phyloP scores from a whole-genome alignment of 169 alveolate species.

The Cryptosporidium parvum region DNA sequence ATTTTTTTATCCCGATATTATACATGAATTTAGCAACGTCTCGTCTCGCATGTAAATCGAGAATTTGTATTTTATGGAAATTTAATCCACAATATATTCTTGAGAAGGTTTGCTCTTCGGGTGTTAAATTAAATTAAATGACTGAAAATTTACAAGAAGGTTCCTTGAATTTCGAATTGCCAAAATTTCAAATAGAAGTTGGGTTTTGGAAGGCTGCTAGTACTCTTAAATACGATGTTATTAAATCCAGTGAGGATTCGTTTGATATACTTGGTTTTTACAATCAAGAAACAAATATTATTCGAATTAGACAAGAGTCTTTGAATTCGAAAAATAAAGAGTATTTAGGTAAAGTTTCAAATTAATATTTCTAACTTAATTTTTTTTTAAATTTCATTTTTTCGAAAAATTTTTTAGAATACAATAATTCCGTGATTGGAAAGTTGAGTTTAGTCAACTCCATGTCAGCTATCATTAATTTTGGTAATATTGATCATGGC shows the following conservation, averaged over 20 bases:
- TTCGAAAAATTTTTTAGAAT: neutral
- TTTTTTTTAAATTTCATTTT: neutral
- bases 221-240: conserved; percentile 18
- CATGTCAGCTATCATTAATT: neutral
- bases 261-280: conserved; percentile 47
- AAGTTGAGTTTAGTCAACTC: conserved; percentile 19
- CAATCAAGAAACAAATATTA: conserved; percentile 23
- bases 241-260: conserved; percentile 21
- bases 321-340: conserved; percentile 5
- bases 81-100: no score
- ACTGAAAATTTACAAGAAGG: neutral
- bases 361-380: no score
- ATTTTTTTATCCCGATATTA: neutral
- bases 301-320: conserved; percentile 54
- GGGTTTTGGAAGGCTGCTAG: conserved; percentile 52
- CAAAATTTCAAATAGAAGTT: conserved; percentile 44
- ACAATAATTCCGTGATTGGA: conserved; percentile 24
- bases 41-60: neutral
- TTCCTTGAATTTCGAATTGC: neutral
- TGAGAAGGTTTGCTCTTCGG: neutral
- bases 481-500: neutral
- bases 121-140: neutral
- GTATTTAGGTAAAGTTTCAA: conserved; percentile 19
- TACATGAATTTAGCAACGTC: neutral
- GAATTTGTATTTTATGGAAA: no score